Base-by-base conservation (phyloP, 768 basidiomycete genomes). In the Terana coerulea region DNA sequence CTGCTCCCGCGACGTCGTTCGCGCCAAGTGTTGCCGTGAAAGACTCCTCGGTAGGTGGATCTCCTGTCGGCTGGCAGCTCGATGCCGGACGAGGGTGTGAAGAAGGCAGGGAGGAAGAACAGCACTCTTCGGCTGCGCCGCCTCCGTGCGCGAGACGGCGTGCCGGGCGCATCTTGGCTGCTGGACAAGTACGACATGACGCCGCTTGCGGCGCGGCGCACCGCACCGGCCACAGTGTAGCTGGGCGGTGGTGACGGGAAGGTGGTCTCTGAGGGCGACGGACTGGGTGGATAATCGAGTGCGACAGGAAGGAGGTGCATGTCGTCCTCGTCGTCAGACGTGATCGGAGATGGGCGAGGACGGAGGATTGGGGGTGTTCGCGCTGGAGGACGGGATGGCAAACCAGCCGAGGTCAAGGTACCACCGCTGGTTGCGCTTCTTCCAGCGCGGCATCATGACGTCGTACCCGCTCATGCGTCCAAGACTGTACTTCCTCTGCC, bases 81-180 rank as follows among this genome's bases (percentile, higher is more conserved):
- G 25, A 64, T 51, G 42, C 55, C 59, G 37, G 65, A 67, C 12
- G 69, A 64, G 9, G 80, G 73, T 3, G 86, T 75, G 64, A 91
- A 86, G 59, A 89, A 83, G 29, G 88, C 86, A 19, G 90, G 90
- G 44, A 92, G 75, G 75, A 91, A 90, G 69, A 88, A 91, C 43
- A 91, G 68, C 34, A 88, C 79, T 29, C 86, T 83, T 34, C 82
- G 77, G 42, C 77, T 76, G 65, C 51, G 73, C 71, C 51, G 51
- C 21, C 67, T 67, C 50, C 79, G 68, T 40, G 72, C 66, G 41
- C 78, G 76, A 39, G 76, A 61, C 35, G 80, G 75, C 1, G 78
- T 75, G 25, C 79, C 74, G 1, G 76, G 72, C 3, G 66, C 56
- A 17, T 71, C 67, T 26, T 69, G 67, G 39, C 60, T 64, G 29